These are phyloP conservation scores for Epichloe bromicola DNA, from an alignment of 2,329 filamentous ascomycete genomes.

Conservation along the genomic window DNA sequence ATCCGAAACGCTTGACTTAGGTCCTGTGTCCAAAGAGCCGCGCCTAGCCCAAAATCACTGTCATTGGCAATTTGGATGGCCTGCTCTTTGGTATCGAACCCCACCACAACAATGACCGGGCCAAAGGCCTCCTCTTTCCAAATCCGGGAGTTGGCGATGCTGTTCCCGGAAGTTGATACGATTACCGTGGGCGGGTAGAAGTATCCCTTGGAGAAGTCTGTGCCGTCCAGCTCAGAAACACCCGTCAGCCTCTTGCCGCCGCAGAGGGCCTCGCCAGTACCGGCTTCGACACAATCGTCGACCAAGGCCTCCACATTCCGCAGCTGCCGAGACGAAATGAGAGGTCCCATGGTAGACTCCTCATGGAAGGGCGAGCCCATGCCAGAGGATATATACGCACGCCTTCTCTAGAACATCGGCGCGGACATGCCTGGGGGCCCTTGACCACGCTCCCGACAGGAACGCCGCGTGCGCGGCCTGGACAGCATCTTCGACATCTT, in stretches of 20 bases:
- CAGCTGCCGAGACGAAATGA: constrained; percentile 51
- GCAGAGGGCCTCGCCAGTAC: constrained; percentile 20
- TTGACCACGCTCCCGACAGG: too few relatives aligned
- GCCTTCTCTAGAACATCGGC: too few relatives aligned
- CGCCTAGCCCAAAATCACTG: constrained; percentile 64
- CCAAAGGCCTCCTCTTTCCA: constrained; percentile 76
- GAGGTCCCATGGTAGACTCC: constrained; percentile 49
- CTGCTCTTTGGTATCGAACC: constrained; percentile 62
- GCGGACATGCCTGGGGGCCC: too few relatives aligned
- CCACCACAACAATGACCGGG: constrained; percentile 61
- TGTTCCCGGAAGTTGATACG: constrained; percentile 33
- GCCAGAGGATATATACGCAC: constrained; percentile 32
- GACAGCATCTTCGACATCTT: constrained; percentile 18
- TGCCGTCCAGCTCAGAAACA: constrained; percentile 34
- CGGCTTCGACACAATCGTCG: constrained; percentile 44
- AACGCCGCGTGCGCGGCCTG: constrained; percentile 41
- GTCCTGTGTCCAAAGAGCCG: constrained; percentile 64
- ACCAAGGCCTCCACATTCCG: constrained; percentile 54
- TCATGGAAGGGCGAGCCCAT: constrained; percentile 45
- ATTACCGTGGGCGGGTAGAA: constrained; percentile 76
- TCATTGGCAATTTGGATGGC: constrained; percentile 59
- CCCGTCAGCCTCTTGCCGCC: constrained; percentile 38
- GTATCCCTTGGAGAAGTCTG: constrained; percentile 45
- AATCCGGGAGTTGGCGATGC: constrained; percentile 56
- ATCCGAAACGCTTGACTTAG: constrained; percentile 65